Evolutionary conservation across 2,329 filamentous ascomycete genomes (phyloP), one percentile per base, ranked within the genome.

Genomic region (Fusarium chuoi): DNA sequence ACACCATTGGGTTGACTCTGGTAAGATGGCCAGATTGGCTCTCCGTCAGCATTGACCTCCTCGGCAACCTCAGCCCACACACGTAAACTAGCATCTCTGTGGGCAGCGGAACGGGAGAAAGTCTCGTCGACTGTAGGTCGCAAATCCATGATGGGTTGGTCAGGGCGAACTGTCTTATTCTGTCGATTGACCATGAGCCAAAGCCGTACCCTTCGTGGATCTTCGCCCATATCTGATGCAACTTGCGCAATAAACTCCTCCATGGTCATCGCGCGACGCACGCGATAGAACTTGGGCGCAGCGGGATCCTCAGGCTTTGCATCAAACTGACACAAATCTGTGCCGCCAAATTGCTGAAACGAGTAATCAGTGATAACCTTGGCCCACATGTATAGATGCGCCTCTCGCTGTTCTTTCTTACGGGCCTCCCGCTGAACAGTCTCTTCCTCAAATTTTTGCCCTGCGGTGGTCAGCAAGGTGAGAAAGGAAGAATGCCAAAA

Each of bases 101-200:
- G 85, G 22, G 92, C 85, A 3, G 86, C 83, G 8, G 87, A 85
- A 45, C 87, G 84, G 18, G 82, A 80, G 73, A 85, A 89, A 0
- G 86, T 85, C 65, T 98, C 95, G 75, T 95, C 93, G 20, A 96
- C 86, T 1, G 91, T 95, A 81, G 94, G 92, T 10, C 92, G 88
- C 5, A 90, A 84, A 78, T 97, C 95, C 80, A 90, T 89, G 55
- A 99, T 91, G 1, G 95, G 94, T 66, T 94, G 92, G 80, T 99
- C 96, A 0, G 97, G 96, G 24, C 96, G 91, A 42, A 94, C 92
- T 0, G 96, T 99, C 83, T 98, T 98, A 81, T 99, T 99, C 82
- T 99, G 96, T 17, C 96, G 92, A 80, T 98, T 98, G 3, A 99
- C 96, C 95, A 99, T 98, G 62, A 94, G 90, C 97, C 96, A 99